Evolutionary conservation across 805 yeast genomes (phyloP).

Genomic region (Jamesozyma spencerorum): DNA sequence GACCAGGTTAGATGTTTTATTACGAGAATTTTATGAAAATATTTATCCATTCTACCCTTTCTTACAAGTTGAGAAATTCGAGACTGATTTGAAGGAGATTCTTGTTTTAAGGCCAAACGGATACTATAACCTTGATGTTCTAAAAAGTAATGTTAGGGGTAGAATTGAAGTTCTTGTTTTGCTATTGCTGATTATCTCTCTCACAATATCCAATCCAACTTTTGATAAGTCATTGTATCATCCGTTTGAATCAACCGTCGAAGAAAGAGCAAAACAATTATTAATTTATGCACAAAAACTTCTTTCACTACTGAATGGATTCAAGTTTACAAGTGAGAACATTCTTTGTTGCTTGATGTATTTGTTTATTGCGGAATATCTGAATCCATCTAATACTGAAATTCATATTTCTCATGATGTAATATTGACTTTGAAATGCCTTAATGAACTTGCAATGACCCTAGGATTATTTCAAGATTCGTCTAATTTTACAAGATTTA

Average conservation of each 20-base stretch:
- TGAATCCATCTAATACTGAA: slow-evolving; percentile 10
- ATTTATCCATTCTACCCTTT: slow-evolving; percentile 8
- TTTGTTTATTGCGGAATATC: slow-evolving; percentile 7
- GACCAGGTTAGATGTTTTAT: not conserved
- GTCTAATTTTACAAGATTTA: slow-evolving; percentile 5
- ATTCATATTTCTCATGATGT: slow-evolving; percentile 5
- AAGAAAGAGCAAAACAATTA: slow-evolving; percentile 8
- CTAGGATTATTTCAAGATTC: slow-evolving; percentile 14
- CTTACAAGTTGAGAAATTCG: slow-evolving; percentile 4
- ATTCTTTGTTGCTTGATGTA: slow-evolving; percentile 10
- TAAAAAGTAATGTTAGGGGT: slow-evolving; percentile 1
- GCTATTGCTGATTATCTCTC: slow-evolving; percentile 5
- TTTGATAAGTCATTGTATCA: no score
- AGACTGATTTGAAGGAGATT: no score
- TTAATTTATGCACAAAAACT: slow-evolving; percentile 8
- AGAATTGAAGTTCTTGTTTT: slow-evolving; percentile 8
- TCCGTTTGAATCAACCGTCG: no score
- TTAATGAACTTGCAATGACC: slow-evolving; percentile 6
- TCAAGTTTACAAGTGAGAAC: slow-evolving; percentile 11
- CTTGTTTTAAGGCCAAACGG: no score
- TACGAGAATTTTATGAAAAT: slow-evolving; percentile 2
- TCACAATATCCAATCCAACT: slow-evolving; percentile 4
- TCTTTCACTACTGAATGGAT: slow-evolving; percentile 10
- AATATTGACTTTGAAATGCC: slow-evolving; percentile 7
- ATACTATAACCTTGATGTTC: no score